Evolutionary conservation across 2,329 filamentous ascomycete genomes (phyloP), one percentile per base, ranked within the genome.

Genomic region (Helicocarpus griseus): DNA sequence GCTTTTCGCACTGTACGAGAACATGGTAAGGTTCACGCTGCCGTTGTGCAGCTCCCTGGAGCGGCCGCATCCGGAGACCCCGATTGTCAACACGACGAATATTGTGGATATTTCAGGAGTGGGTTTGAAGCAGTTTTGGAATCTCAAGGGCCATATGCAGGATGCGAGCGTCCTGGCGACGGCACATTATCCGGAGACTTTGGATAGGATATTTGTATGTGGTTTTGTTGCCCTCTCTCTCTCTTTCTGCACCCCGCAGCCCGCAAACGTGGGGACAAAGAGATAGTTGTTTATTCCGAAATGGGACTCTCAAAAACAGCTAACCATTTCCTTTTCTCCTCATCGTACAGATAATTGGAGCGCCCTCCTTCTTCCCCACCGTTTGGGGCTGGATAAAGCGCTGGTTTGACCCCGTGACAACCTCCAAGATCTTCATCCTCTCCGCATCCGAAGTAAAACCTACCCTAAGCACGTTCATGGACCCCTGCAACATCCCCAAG

Each of bases 401-500:
- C 63, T 95, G 90, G 89, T 95, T 95, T 63, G 86, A 90, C 71
- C 90, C 90, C 5, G 89, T 89, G 56, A 96, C 91, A 31, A 87
- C 89, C 2, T 93, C 88, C 62, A 97, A 97, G 74, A 96, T 97
- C 67, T 95, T 95, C 68, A 93, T 97, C 60, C 80, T 97, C 50
- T 77, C 77, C 45, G 74, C 81, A 7, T 65, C 79, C 51, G 88
- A 95, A 68, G 85, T 94, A 49, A 79, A 83, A 59, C 74, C 84
- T 14, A 91, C 88, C 1, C 80, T 97, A 24, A 79, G 83, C 57
- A 76, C 81, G 50, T 96, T 91, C 70, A 89, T 97, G 65, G 86
- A 95, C 49, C 76, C 80, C 0, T 77, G 80, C 49, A 87, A 91
- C 68, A 90, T 97, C 56, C 91, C 91, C 17, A 89, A 87, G 67